Percentiles rank a stretch among this genome's conserved stretches.
phyloP scores from a whole-genome alignment of 495 filamentous ascomycete genomes.

The Aspergillus bridgeri region DNA sequence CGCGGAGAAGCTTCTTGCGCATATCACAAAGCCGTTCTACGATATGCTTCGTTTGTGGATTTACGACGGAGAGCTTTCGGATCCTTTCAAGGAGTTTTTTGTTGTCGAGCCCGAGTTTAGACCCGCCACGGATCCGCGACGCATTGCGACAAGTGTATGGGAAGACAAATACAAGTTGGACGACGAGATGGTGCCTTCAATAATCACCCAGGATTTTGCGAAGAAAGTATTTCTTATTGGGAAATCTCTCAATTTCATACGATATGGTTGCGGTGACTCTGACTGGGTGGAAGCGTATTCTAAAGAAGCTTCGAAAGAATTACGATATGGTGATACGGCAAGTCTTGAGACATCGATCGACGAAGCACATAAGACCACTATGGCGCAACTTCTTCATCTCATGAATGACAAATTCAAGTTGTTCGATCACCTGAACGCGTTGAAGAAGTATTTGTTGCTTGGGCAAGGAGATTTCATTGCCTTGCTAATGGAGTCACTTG shows the following conservation, averaged over 20 bases:
- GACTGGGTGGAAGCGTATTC: slow-evolving; percentile 96
- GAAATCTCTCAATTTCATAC: slow-evolving; percentile 97
- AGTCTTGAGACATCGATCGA: slow-evolving; percentile 90
- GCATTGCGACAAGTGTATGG: slow-evolving; percentile 88
- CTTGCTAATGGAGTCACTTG: slow-evolving; percentile 92
- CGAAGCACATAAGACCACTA: slow-evolving; percentile 94
- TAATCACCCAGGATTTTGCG: slow-evolving; percentile 87
- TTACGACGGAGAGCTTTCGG: slow-evolving; percentile 94
- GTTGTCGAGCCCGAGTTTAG: slow-evolving; percentile 68
- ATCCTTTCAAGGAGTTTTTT: slow-evolving; percentile 96
- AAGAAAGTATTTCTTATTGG: slow-evolving; percentile 96
- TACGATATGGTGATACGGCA: slow-evolving; percentile 91
- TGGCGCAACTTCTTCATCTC: slow-evolving; percentile 89
- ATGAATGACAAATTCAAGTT: slow-evolving; percentile 93
- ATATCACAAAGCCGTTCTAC: slow-evolving; percentile 95
- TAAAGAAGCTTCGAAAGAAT: slow-evolving; percentile 87
- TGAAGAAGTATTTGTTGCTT: slow-evolving; percentile 92
- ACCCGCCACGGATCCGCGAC: slow-evolving; percentile 48
- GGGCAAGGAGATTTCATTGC: slow-evolving; percentile 98
- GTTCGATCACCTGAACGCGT: slow-evolving; percentile 84
- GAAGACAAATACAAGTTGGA: slow-evolving; percentile 93
- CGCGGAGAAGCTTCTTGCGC: slow-evolving; percentile 85
- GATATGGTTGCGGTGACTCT: slow-evolving; percentile 87
- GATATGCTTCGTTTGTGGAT: slow-evolving; percentile 96
- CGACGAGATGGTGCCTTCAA: slow-evolving; percentile 82